A percentile compares a stretch with the other conserved stretches of the same genome.
Evolutionary conservation across 75 land plant genomes (phyloP).

Genomic region (Pinus taeda): DNA sequence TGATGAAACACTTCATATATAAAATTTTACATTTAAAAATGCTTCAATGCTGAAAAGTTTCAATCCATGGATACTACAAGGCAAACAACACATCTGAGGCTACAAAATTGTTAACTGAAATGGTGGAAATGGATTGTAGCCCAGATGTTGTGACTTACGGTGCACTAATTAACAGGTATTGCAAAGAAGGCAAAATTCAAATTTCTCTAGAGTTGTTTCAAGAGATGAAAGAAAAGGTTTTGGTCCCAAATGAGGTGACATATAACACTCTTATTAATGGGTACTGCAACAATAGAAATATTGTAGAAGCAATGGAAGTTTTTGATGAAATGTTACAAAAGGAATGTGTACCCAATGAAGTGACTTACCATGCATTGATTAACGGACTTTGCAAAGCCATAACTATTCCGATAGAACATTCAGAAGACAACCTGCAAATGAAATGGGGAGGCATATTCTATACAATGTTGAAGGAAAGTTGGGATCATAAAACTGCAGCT

Average conservation of each 20-base stretch:
- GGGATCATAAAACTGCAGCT: too few species aligned
- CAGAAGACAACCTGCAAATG: not conserved
- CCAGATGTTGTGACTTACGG: too few species aligned
- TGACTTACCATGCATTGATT: slow-evolving; percentile 48
- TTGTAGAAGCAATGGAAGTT: slow-evolving; percentile 28
- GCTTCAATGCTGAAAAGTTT: too few species aligned
- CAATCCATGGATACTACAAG: too few species aligned
- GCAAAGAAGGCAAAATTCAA: too few species aligned
- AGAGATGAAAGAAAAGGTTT: slow-evolving; percentile 36
- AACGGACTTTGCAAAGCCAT: slow-evolving; percentile 28
- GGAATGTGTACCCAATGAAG: slow-evolving; percentile 52
- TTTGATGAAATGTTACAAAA: slow-evolving; percentile 51
- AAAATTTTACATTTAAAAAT: too few species aligned
- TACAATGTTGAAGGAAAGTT: slow-evolving; percentile 45
- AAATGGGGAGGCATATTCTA: slow-evolving; percentile 20
- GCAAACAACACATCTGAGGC: too few species aligned
- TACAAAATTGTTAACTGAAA: too few species aligned
- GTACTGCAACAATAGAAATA: slow-evolving; percentile 39
- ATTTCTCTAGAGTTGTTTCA: slow-evolving; percentile 22
- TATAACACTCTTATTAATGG: slow-evolving; percentile 43
- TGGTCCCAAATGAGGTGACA: slow-evolving; percentile 56
- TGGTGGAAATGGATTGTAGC: too few species aligned
- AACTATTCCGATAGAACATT: not conserved
- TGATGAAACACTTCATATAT: too few species aligned
- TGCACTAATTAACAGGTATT: too few species aligned